Base-by-base conservation (phyloP, 495 filamentous ascomycete species). In the Jackrogersella multiformis region DNA sequence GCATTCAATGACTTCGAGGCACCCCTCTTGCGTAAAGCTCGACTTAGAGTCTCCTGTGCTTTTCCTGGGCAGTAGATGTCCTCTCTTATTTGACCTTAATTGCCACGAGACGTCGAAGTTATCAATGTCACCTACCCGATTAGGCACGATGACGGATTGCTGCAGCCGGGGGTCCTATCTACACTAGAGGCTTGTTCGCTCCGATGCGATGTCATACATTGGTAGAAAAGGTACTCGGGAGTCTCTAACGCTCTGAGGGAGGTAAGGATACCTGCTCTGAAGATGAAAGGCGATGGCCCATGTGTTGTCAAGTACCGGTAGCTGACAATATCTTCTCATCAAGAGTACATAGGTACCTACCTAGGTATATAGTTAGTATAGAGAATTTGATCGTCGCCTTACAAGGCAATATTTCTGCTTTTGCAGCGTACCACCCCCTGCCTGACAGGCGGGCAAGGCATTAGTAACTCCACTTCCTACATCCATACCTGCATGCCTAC, bases 101-200 rank as follows among this genome's bases (percentile, higher is more conserved):
- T 52, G 23, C 59, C 46, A 59, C 62, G 45, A 59, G 55, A 59
- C 18, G 58, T 45, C 38, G 26, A 52, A 45, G 16, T 12, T 23
- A 8, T 7, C 46, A 51, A 64, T 69, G 66, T 39, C 26, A 69
- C 66, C 60, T 69, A 69, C 66, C 60, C 35, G 18, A 69, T 69
- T 64, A 36, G 55, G 59, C 41, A 36, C 48, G 21, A 42, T 41
- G 21, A 15, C 18, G 23, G 41, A 53, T 13, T n/a, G 34, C 56
- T 42, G 23, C 55, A 55, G 12, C 55, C 60, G 54, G 59, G 34
- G 45, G 35, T 58, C 46, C 52, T 45, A 42, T 57, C 54, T 38
- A n/a, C n/a, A n/a, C n/a, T n/a, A 59, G 49, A 56, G 49, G 24
- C 53, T 28, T 51, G 30, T 63, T 59, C 54, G 54, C 65, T 54